Base-by-base conservation (phyloP, 1,284 basidiomycete genomes). In the Rhodotorula sp. region DNA sequence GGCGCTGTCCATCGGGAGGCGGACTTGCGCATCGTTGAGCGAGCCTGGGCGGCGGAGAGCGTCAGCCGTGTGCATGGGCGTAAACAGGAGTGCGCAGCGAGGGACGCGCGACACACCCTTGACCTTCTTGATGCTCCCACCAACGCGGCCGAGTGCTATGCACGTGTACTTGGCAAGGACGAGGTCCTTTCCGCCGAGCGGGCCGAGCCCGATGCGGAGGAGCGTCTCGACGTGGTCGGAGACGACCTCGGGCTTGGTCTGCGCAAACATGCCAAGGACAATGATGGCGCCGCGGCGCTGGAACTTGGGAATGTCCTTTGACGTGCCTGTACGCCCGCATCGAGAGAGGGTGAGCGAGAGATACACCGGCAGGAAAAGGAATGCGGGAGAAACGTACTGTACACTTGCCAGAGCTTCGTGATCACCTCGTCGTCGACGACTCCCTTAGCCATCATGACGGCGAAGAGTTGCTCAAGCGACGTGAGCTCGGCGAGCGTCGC, bases 401-500 rank as follows among this genome's bases (percentile, higher is more conserved):
- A 99, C 53, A 97, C 92, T 77, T 93, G 89, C 97, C 96, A 98
- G 1, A 99, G 86, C 83, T 92, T 96, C 67, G 87, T 85, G 75
- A 97, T 89, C 50, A 98, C 91, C 71, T 95, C 93, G 2, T 84
- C 83, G 78, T 94, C 90, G 32, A 99, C 88, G 59, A 90, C 88
- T 12, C 86, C 86, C 59, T 91, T 88, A n/a, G 79, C 78, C 89
- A 96, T 94, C 90, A 98, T 92, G 46, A 91, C 91, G 54, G 92
- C 87, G 88, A 99, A 89, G 85, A 99, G 89, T 83, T 97, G 94
- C 81, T 99, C 97, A 67, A 99, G 83, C 77, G 93, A 96, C 0
- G 94, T 99, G 61, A 99, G 84, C 81, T 99, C 96, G 7, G 97
- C 97, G 25, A 99, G 85, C 0, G 94, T 96, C 1, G 95, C 91